phyloP scores from a whole-genome alignment of 805 yeast genomes.

The Teunomyces tritomae region DNA sequence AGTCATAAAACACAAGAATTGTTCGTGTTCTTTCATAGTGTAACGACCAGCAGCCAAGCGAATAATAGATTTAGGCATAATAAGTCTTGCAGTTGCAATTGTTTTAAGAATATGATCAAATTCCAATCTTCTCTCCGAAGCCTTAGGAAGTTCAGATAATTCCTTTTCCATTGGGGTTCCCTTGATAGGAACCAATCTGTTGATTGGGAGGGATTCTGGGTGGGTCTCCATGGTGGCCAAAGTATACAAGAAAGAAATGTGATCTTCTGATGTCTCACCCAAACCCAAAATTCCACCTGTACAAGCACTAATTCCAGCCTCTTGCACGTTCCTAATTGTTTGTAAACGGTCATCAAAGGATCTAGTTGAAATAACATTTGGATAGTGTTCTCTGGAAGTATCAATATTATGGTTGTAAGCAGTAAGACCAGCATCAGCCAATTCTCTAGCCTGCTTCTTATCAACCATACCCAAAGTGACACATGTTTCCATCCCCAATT shows the following conservation, averaged over 20 bases:
- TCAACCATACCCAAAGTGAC: constrained; percentile 80
- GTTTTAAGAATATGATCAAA: constrained; percentile 66
- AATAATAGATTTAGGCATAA: constrained; percentile 71
- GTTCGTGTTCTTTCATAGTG: constrained; percentile 76
- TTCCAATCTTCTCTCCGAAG: constrained; percentile 41
- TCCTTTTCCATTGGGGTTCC: constrained; percentile 75
- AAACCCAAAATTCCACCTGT: constrained; percentile 80
- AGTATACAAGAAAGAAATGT: constrained; percentile 63
- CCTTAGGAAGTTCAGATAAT: constrained; percentile 33
- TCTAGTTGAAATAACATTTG: constrained; percentile 69
- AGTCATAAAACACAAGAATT: constrained; percentile 69
- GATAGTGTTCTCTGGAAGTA: constrained; percentile 74
- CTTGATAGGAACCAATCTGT: constrained; percentile 70
- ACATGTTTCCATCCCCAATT: constrained; percentile 71
- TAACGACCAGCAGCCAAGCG: constrained; percentile 80
- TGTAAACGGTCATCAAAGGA: constrained; percentile 66
- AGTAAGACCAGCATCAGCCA: constrained; percentile 70
- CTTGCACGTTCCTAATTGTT: constrained; percentile 63
- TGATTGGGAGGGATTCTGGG: constrained; percentile 82
- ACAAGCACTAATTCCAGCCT: constrained; percentile 66
- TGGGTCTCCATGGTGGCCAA: constrained; percentile 66
- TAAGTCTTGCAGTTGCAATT: constrained; percentile 69
- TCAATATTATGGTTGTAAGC: constrained; percentile 82
- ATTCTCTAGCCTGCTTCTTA: constrained; percentile 55
- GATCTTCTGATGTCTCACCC: constrained; percentile 73